Conservation (phyloP, 352 stramenopile genomes). For the Phytophthora litchii region DNA sequence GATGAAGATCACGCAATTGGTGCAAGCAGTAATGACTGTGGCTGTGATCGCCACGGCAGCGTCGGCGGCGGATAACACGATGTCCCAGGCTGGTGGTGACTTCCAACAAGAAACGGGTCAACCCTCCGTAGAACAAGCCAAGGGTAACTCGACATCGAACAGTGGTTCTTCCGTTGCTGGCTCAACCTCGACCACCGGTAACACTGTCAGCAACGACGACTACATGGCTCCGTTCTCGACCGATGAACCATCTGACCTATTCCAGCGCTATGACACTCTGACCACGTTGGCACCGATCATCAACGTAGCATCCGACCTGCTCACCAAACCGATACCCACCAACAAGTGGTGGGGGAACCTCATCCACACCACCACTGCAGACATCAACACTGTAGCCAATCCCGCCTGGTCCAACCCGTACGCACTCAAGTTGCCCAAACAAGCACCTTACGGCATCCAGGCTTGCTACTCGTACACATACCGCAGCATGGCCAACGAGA, state of each 20-base stretch:
- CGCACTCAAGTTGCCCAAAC: constrained; percentile 62
- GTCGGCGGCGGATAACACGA: constrained; percentile 17
- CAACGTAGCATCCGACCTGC: constrained; percentile 58
- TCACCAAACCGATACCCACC: constrained; percentile 64
- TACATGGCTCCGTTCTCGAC: constrained; percentile 59
- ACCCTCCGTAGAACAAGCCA: constrained; percentile 12
- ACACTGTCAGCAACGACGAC: constrained; percentile 8
- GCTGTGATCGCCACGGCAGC: constrained; percentile 4
- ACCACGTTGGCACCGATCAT: constrained; percentile 65
- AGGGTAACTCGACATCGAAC: constrained; percentile 6
- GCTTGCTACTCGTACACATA: constrained; percentile 75
- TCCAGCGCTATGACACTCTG: constrained; percentile 55
- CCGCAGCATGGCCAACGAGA: constrained; percentile 48
- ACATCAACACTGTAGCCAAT: constrained; percentile 51
- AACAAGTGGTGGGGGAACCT: constrained; percentile 90
- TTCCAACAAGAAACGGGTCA: constrained; percentile 33
- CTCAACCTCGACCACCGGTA: constrained; percentile 15
- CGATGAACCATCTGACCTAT: constrained; percentile 53
- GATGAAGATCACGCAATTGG: constrained; percentile 41
- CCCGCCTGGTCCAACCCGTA: constrained; percentile 81
- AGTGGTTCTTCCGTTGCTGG: constrained; percentile 6
- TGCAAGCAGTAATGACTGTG: constrained; percentile 24
- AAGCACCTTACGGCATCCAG: constrained; percentile 62
- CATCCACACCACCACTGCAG: constrained; percentile 59
- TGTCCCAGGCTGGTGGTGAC: constrained; percentile 24